Evolutionary conservation across 2,329 filamentous ascomycete species (phyloP).

Genomic region (Colletotrichum eleusines): DNA sequence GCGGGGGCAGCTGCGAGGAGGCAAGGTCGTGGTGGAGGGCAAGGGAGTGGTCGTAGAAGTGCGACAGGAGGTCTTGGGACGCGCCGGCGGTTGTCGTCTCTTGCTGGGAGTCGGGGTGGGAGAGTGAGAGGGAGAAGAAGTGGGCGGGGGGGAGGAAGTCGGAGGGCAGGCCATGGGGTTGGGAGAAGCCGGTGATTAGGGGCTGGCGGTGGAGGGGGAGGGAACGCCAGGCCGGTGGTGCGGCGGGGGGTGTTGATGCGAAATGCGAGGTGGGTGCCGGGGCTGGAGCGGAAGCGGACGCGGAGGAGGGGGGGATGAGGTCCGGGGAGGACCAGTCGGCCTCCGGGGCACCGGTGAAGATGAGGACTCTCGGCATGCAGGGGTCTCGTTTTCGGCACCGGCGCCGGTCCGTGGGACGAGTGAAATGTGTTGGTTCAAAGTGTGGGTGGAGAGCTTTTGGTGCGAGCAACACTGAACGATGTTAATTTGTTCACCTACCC

Average conservation of each 20-base stretch:
- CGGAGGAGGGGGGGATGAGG: constrained; percentile 41
- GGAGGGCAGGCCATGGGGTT: constrained; percentile 55
- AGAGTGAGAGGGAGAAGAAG: constrained; percentile 62
- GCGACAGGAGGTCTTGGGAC: constrained; percentile 57
- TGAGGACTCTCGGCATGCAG: constrained; percentile 52
- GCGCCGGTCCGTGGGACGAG: constrained; percentile 13
- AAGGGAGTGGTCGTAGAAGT: constrained; percentile 85
- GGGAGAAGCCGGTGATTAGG: constrained; percentile 66
- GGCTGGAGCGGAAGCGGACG: background rate
- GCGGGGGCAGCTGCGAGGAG: constrained; percentile 67
- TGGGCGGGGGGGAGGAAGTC: constrained; percentile 49
- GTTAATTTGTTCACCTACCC: background rate
- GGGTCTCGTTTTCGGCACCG: background rate
- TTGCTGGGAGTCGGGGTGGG: constrained; percentile 36
- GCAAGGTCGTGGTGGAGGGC: constrained; percentile 74
- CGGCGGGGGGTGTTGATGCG: background rate
- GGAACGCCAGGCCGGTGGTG: constrained; percentile 64
- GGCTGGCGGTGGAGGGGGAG: constrained; percentile 61
- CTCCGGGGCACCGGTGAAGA: constrained; percentile 53
- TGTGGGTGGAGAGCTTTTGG: constrained; percentile 4
- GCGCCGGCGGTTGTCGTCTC: constrained; percentile 9
- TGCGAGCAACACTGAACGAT: background rate
- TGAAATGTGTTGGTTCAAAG: background rate
- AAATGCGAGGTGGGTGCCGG: background rate
- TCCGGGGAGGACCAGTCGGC: constrained; percentile 48